Percentiles rank a stretch among this genome's conserved stretches.
Evolutionary conservation across 2,329 filamentous ascomycete species (phyloP).

Genomic region (Trichoderma sp.): DNA sequence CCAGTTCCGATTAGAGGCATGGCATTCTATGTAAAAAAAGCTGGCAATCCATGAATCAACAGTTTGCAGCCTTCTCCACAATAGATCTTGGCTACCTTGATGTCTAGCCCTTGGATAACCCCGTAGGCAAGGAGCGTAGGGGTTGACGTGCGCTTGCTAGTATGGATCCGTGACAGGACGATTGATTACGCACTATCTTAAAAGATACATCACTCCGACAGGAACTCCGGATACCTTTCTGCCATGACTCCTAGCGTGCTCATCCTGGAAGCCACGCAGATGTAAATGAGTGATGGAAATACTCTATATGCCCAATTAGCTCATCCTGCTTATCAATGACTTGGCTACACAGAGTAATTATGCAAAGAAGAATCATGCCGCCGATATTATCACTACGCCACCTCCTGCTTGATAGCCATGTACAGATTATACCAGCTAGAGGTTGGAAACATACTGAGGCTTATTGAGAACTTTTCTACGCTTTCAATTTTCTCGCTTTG

Average conservation of each 20-base stretch:
- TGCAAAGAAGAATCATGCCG: not conserved
- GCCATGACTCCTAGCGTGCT: not conserved
- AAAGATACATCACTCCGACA: not conserved
- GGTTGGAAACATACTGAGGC: no score
- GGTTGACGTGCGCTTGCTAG: not conserved
- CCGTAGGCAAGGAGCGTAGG: not conserved
- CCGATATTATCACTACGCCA: not conserved
- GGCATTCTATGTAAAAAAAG: not conserved
- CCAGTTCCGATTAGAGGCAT: not conserved
- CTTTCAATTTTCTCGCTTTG: not conserved
- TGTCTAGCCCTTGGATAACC: not conserved
- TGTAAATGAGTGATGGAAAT: not conserved
- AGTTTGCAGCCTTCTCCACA: not conserved
- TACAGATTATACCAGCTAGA: not conserved
- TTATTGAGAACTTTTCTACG: not conserved
- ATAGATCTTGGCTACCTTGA: not conserved
- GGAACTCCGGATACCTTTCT: not conserved
- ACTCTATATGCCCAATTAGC: not conserved
- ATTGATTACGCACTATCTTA: not conserved
- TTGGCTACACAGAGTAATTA: not conserved
- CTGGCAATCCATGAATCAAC: not conserved
- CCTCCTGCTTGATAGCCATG: no score
- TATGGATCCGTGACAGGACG: not conserved
- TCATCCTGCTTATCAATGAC: not conserved
- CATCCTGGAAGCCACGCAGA: no score